Evolutionary conservation across 441 rosid species (phyloP), one percentile per base, ranked within the genome.

Genomic region (Isatis lusitanica): DNA sequence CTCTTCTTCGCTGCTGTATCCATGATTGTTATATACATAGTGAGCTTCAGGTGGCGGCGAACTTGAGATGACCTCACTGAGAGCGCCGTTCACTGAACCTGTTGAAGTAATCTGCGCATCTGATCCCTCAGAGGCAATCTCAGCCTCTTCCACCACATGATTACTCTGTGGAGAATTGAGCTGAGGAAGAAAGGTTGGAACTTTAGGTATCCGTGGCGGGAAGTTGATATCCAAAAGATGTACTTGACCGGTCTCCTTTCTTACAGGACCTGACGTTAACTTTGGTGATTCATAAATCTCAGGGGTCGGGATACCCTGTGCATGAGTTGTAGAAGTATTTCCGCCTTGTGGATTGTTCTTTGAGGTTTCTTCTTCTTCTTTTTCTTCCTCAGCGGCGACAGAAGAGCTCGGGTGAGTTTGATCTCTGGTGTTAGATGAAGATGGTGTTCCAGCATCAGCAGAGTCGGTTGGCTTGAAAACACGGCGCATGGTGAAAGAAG

Each of bases 181-280:
- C 68, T 17, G 80, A 80, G 51, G 83, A 65, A 79, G 77, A 52
- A 71, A 66, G 48, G 47, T 66, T 16, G 74, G 70, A 42, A 83
- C 68, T 80, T 85, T 87, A 44, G 80, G 57, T 71, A 79, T 65
- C 66, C 84, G 84, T 6, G 83, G 88, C 17, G 97, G 97, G 79
- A 94, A 94, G 79, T 92, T 94, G 66, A 94, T 94, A 80, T 94
- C 94, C 82, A 92, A 83, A 85, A 92, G 93, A 81, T 86, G 92
- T 51, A 81, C 73, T 61, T 75, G 96, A 50, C 58, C 28, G 9
- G 43, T 70, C 75, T 81, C 90, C 62, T 86, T 92, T 84, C 70
- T 87, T 70, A 92, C 57, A 42, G 92, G 96, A 70, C 78, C 81
- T 15, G 94, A 84, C 57, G 94, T 89, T 78, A 92, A 69, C 82